Evolutionary conservation across 2,329 filamentous ascomycete genomes (phyloP), one percentile per base, ranked within the genome.

Genomic region (Ophiostoma tasmaniense): DNA sequence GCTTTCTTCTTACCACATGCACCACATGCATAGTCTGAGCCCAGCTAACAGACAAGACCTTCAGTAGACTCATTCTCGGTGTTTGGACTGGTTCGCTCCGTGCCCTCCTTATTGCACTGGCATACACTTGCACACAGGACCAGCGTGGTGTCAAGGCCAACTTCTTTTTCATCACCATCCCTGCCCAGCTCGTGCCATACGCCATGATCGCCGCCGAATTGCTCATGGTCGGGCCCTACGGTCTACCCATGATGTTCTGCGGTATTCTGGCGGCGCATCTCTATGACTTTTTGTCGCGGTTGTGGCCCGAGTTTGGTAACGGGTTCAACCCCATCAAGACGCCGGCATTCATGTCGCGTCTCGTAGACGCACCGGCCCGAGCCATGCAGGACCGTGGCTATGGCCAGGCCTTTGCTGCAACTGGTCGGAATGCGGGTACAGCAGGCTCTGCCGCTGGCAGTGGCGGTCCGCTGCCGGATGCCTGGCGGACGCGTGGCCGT

Each of bases 181-280:
- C 92, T 7, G 88, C 92, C 17, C 92, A 94, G 77, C 86, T 89
- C 75, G 82, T 95, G 37, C 95, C 95, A 2, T 90, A 89, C 76
- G 89, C 89, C 72, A 90, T 96, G 84, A 85, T 98, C 62, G 78
- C 88, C 20, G 80, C 92, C 74, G 90, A 89, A 13, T 83, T 96
- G 28, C 80, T 98, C 67, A 86, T 90, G 76, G 76, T 74, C 0
- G 82, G 80, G 5, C 89, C 89, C 13, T 82, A 83, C 45, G 73
- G 79, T 22, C 84, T 90, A 13, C 76, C 90, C 69, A 75, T 88
- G 3, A 88, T 96, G 75, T 78, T 87, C 4, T 91, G 87, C 42
- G 95, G 95, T n/a, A 83, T 99, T 13, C 73, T 96, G 61, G 91
- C 93, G 14, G 93, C 93, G 4, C 95, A 99, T 77, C 75, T 95